phyloP scores from a whole-genome alignment of 75 land plant species.

The Pinus tabuliformis region DNA sequence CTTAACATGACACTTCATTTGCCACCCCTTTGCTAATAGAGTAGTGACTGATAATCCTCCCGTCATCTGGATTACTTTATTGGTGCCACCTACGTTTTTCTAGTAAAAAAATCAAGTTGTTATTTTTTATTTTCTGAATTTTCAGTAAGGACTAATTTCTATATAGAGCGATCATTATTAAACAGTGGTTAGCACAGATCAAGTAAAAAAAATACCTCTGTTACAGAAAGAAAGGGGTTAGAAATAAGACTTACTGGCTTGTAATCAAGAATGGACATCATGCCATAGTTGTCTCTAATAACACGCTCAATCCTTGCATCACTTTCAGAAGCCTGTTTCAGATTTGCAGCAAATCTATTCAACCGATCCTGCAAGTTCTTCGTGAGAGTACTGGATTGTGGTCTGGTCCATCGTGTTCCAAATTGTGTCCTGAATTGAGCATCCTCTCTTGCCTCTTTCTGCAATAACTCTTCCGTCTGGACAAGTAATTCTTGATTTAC shows the following conservation, averaged over 20 bases:
- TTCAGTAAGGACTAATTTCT: neutral
- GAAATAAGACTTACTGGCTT: constrained; percentile 57
- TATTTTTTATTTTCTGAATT: neutral
- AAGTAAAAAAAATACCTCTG: neutral
- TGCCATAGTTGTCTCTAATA: constrained; percentile 63
- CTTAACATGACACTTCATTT: neutral
- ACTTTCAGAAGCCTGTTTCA: constrained; percentile 95
- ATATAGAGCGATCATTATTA: neutral
- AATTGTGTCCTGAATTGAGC: constrained; percentile 86
- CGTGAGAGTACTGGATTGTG: constrained; percentile 91
- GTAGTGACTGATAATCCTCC: neutral
- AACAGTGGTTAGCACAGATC: neutral
- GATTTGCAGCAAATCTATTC: constrained; percentile 86
- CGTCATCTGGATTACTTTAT: neutral
- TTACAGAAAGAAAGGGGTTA: neutral
- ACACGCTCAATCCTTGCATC: constrained; percentile 93
- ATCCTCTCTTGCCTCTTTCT: constrained; percentile 93
- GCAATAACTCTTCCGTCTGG: constrained; percentile 89
- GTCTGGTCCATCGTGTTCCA: constrained; percentile 96
- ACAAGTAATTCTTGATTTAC: constrained; percentile 91
- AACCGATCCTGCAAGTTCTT: constrained; percentile 88
- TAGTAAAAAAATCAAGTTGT: neutral
- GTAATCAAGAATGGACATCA: constrained; percentile 86
- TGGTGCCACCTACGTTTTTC: neutral
- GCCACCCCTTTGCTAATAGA: neutral